Evolutionary conservation across 202 grass and related monocot species (phyloP), one percentile per base, ranked within the genome.

Genomic region (Setaria viridis): DNA sequence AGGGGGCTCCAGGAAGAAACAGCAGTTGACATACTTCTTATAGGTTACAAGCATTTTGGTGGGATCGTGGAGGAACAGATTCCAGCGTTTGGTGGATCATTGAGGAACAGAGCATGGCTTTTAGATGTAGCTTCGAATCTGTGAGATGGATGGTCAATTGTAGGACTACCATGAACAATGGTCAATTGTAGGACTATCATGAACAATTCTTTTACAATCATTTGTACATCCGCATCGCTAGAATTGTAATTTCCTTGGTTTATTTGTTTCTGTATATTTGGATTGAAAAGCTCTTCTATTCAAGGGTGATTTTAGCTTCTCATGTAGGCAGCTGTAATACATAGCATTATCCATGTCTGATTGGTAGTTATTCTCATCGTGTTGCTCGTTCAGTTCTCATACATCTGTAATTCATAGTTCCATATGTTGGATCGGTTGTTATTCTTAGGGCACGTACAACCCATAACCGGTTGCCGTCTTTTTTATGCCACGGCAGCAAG

Each of bases 1-100:
- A 78, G 97, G 93, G 1, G 97, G 97, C 64, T 96, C 97, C 51
- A 91, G 97, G 82, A 99, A 99, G 73, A 99, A 90, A 84, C 90
- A 96, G 34, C 97, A 99, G 41, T 68, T 99, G 47, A 91, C 97
- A 0, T 99, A 99, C 82, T 99, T 99, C 73, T 87, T 96, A 67
- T 99, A 96, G 85, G 15, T 81, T 9, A 25, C 10, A 48, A 67
- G 11, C 66, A 43, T 19, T 19, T 50, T 59, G 48, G 42, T 50
- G 9, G 9, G 21, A 50, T 79, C 6, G 30, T 50, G 16, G 9
- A 62, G 67, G 47, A 80, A 41, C 53, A 7, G 30, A 49, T 53
- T 43, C 63, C 34, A 65, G 7, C 65, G 34, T 19, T 50, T 50
- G 63, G 49, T 58, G 9, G 42, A 29, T 79, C 6, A 57, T 34